phyloP scores from a whole-genome alignment of 495 filamentous ascomycete genomes.

The Poronia punctata region DNA sequence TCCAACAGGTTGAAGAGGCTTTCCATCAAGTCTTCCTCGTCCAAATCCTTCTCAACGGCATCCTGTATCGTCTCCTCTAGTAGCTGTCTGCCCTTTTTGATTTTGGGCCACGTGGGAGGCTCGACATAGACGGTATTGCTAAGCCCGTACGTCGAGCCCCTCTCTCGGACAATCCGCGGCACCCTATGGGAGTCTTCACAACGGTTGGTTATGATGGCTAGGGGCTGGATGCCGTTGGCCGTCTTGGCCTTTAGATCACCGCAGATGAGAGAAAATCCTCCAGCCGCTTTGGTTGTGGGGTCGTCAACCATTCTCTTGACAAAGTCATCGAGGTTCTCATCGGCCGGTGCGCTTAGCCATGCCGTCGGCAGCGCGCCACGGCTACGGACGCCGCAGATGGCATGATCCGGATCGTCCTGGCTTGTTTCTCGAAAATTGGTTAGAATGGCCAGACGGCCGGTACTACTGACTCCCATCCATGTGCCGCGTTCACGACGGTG shows the following conservation, averaged over 20 bases:
- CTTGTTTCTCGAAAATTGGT: constrained; percentile 90
- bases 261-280: constrained; percentile 89
- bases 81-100: constrained; percentile 48
- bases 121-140: constrained; percentile 79
- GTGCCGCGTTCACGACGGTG: constrained; percentile 61
- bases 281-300: constrained; percentile 65
- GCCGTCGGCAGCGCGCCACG: constrained; percentile 79
- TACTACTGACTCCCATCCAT: constrained; percentile 84
- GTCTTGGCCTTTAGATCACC: constrained; percentile 56
- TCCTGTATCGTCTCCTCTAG: constrained; percentile 34
- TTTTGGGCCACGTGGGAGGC: constrained; percentile 70
- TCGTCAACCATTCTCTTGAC: constrained; percentile 60
- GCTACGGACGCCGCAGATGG: constrained; percentile 55
- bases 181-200: constrained; percentile 55
- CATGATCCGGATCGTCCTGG: constrained; percentile 37
- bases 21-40: constrained; percentile 61
- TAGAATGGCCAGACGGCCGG: constrained; percentile 80
- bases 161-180: constrained; percentile 59
- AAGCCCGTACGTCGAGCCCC: constrained; percentile 65
- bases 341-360: constrained; percentile 59
- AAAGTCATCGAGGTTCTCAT: constrained; percentile 52
- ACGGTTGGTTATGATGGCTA: constrained; percentile 90
- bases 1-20: constrained; percentile 65
- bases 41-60: constrained; percentile 36
- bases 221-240: constrained; percentile 47